Percentiles rank a stretch among this genome's conserved stretches.
Evolutionary conservation across 2,329 filamentous ascomycete species (phyloP).

Genomic region (Akanthomyces muscarius): DNA sequence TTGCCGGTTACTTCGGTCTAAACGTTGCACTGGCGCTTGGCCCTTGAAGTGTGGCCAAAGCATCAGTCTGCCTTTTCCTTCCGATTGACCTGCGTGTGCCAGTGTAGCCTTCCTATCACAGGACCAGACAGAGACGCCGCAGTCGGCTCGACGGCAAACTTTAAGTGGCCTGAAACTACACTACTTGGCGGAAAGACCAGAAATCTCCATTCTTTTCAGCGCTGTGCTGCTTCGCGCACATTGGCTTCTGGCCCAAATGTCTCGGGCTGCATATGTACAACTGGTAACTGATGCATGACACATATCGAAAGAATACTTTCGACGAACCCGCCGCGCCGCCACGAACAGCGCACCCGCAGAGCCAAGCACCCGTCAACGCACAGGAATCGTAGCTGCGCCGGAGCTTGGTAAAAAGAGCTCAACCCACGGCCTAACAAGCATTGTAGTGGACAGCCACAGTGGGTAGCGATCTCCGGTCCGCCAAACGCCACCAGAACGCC

Average conservation of each 20-base stretch:
- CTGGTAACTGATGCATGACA: too few relatives aligned
- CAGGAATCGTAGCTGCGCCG: not conserved
- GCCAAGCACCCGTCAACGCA: not conserved
- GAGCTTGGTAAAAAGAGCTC: not conserved
- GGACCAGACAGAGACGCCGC: too few relatives aligned
- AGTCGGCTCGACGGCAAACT: not conserved
- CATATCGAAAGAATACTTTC: not conserved
- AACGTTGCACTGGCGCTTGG: conserved; percentile 3
- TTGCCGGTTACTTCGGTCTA: not conserved
- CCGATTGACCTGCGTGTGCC: not conserved
- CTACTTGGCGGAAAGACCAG: not conserved
- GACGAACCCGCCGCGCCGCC: not conserved
- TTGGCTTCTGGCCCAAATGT: not conserved
- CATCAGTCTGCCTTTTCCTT: not conserved
- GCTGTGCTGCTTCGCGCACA: not conserved
- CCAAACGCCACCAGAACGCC: not conserved
- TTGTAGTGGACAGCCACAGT: conserved; percentile 9
- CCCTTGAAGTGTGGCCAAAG: not conserved
- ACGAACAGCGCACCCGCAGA: not conserved
- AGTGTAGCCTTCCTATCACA: not conserved
- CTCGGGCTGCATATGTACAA: not conserved
- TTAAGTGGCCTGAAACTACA: not conserved
- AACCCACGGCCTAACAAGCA: not conserved
- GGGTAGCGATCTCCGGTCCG: conserved; percentile 9
- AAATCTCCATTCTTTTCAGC: not conserved